These are phyloP conservation scores for Cinchona pubescens DNA, from an alignment of 257 asterid species.

Conservation along the genomic window DNA sequence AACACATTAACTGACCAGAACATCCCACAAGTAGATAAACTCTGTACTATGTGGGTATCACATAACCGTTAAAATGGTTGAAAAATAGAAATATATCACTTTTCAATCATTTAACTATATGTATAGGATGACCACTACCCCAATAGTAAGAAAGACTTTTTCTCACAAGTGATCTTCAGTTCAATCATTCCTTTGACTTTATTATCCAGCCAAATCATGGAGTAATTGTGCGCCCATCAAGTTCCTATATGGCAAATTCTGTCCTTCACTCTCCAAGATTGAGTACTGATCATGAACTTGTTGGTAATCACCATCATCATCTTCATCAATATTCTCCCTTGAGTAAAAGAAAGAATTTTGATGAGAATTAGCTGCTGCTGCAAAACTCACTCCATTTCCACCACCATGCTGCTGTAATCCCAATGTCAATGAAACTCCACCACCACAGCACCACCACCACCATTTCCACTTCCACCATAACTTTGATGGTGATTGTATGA, in stretches of 20 bases:
- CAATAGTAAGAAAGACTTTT: no score
- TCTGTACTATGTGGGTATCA: no score
- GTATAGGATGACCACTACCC: no score
- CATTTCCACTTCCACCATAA: conserved; percentile 2
- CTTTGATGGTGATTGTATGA: conserved; percentile 39
- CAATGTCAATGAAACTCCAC: conserved; percentile 74
- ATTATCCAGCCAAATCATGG: conserved; percentile 84
- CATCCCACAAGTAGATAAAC: background rate
- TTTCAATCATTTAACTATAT: no score
- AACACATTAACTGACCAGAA: background rate
- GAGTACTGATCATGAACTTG: conserved; percentile 64
- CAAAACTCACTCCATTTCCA: conserved; percentile 50
- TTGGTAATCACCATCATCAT: no score
- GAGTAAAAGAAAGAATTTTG: conserved; percentile 56
- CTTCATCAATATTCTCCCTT: conserved; percentile 67
- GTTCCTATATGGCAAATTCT: conserved; percentile 74
- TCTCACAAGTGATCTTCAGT: background rate
- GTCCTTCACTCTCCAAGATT: conserved; percentile 68
- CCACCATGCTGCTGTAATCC: conserved; percentile 68
- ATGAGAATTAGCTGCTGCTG: conserved; percentile 44
- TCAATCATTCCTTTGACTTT: background rate
- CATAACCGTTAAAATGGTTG: no score
- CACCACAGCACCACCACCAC: conserved; percentile 18
- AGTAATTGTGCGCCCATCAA: conserved; percentile 94
- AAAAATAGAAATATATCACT: no score